Base-by-base conservation (phyloP, 306 rosid species). In the Vigna mungo region DNA sequence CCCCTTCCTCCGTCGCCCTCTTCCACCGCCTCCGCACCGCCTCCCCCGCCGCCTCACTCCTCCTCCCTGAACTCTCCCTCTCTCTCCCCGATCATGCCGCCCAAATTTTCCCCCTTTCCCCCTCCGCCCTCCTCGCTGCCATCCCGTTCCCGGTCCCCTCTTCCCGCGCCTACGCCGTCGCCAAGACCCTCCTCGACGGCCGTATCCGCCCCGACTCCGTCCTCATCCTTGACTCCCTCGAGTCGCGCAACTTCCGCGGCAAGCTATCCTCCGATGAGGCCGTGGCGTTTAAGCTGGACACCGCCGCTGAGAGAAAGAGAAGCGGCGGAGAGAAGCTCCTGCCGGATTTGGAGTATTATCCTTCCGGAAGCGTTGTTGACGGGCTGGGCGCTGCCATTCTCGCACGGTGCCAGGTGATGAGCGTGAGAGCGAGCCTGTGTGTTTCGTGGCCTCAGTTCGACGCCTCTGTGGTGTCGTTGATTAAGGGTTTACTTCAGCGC, bases 311-410 rank as follows among this genome's bases (percentile, higher is more conserved):
- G 73, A 77, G 85, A 63, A 90, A 77, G 73, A 59, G 16, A 15
- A n/a, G n/a, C 2, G 27, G 18, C 11, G 71, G 39, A 6, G 82
- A 81, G 27, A 80, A 80, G 49, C 30, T 86, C 66, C 44, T 91
- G 16, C 75, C 47, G 13, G 83, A 74, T 3, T 21, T 91, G 68
- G 89, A 82, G 66, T 90, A 86, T 77, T 88, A 88, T 56, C 96
- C 99, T 0, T 90, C 96, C 3, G 99, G 94, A 23, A 95, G 99
- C 53, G 88, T 95, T 41, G 88, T 89, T 7, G 98, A 92, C 47
- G 97, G 98, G 18, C 34, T 92, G 34, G 87, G 81, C 2, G 99
- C 99, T 15, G 91, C 99, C 1, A 17, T 95, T 71, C 65, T 95
- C 64, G 90, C 85, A 0, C 70, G 87, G 52, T 95, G 97, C 61